These are phyloP conservation scores for Diaporthe humulicola DNA, from an alignment of 2,329 filamentous ascomycete species.

Conservation along the genomic window DNA sequence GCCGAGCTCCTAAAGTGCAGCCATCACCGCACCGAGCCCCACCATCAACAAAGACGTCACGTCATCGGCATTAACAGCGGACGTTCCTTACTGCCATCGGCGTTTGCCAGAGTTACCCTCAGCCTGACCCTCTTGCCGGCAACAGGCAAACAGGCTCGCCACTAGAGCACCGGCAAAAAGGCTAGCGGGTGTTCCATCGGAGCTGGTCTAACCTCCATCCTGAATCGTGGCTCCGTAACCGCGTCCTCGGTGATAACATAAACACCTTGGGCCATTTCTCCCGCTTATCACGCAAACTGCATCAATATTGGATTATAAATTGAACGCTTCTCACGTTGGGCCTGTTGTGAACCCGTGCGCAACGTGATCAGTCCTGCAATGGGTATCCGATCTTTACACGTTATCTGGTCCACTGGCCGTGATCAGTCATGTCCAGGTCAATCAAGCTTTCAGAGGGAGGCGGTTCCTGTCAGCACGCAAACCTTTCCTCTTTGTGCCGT, in stretches of 20 bases:
- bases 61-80: slow-evolving; percentile 30
- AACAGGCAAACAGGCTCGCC: slow-evolving; percentile 8
- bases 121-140: slow-evolving; percentile 9
- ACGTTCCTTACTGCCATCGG: not conserved
- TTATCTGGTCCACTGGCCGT: not conserved
- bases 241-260: slow-evolving; percentile 10
- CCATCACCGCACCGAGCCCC: slow-evolving; percentile 14
- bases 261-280: not conserved
- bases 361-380: not conserved
- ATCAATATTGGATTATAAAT: not conserved
- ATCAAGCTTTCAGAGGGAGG: not conserved
- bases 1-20: not conserved
- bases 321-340: not conserved
- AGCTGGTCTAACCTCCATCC: not conserved
- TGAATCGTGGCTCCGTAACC: not conserved
- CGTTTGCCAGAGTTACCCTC: slow-evolving; percentile 6
- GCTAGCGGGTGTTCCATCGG: not conserved
- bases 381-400: no score
- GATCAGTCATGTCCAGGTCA: not conserved
- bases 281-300: not conserved
- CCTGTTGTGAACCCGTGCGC: not conserved
- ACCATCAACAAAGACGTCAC: slow-evolving; percentile 13
- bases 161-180: slow-evolving; percentile 20
- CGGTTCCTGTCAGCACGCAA: not conserved
- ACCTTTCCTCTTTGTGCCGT: not conserved